Conservation (phyloP, 140 eudicot species). For the Erigeron philadelphicus region DNA sequence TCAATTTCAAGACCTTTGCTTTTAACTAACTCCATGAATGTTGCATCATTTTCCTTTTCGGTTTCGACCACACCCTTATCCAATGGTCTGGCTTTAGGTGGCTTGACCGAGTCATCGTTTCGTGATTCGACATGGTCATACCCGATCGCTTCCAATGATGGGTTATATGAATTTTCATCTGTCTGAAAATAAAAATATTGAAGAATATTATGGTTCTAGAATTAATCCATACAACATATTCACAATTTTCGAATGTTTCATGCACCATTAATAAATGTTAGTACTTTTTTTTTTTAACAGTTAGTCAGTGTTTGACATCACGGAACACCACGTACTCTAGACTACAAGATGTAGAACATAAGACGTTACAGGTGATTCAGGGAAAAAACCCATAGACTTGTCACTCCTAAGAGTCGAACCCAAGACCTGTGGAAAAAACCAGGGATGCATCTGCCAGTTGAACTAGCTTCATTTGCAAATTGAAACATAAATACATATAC, state of each 20-base stretch:
- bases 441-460: too few species aligned
- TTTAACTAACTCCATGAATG: slow-evolving; percentile 41
- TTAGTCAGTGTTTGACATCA: too few species aligned
- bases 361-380: too few species aligned
- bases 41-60: slow-evolving; percentile 37
- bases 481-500: too few species aligned
- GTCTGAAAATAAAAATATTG: slow-evolving; percentile 35
- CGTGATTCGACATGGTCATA: slow-evolving; percentile 42
- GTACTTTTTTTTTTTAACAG: too few species aligned
- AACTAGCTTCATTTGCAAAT: too few species aligned
- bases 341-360: too few species aligned
- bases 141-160: slow-evolving; percentile 80
- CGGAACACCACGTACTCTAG: too few species aligned
- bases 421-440: too few species aligned
- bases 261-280: too few species aligned
- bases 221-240: neutral
- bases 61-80: slow-evolving; percentile 72
- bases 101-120: slow-evolving; percentile 19
- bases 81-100: slow-evolving; percentile 59
- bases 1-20: slow-evolving; percentile 59
- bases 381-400: too few species aligned
- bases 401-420: too few species aligned
- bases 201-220: neutral
- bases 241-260: neutral
- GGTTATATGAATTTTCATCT: slow-evolving; percentile 67